Evolutionary conservation across 345 rosid genomes (phyloP), one percentile per base, ranked within the genome.

Genomic region (Capsella bursapastoris): DNA sequence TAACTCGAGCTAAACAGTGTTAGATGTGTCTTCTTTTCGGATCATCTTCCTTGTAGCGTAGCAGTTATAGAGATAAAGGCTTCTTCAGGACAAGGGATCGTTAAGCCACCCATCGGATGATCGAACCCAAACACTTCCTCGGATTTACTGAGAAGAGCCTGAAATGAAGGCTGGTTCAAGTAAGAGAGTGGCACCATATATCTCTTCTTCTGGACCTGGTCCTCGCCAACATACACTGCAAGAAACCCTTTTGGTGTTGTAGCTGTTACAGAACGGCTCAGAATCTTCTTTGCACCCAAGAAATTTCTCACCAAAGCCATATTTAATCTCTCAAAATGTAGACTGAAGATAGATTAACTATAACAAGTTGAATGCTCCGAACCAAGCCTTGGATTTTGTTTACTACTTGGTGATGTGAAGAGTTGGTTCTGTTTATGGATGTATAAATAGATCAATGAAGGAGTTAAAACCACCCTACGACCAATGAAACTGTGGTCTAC

Each of bases 61-160:
- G 82, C 76, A 65, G 79, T 82, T 48, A 84, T 55, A 28, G 69
- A 32, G 22, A 79, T 2, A 64, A 84, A 88, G 1, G 63, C 62
- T 3, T 82, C 82, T 73, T 84, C 83, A 6, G 66, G 52, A 68
- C 88, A 84, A 11, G 86, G 88, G 67, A 88, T 75, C 13, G 78
- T 86, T 15, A 86, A 59, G 34, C 83, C 85, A 0, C 87, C 86
- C 72, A 61, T 84, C 7, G 83, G 85, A 81, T 83, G 85, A 40
- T 82, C 65, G 18, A 72, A 80, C 1, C 87, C 82, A 5, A 78
- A 81, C 65, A 82, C 88, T 68, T 84, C 85, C 38, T 81, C 88
- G 0, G 83, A 79, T 66, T 64, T 78, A 29, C 73, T 65, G 35
- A 84, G 78, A 71, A 83, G 59, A 27, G 67, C 82, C 41, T 73